Base-by-base conservation (phyloP, 2,329 filamentous ascomycete species). In the Knufia fluminis region DNA sequence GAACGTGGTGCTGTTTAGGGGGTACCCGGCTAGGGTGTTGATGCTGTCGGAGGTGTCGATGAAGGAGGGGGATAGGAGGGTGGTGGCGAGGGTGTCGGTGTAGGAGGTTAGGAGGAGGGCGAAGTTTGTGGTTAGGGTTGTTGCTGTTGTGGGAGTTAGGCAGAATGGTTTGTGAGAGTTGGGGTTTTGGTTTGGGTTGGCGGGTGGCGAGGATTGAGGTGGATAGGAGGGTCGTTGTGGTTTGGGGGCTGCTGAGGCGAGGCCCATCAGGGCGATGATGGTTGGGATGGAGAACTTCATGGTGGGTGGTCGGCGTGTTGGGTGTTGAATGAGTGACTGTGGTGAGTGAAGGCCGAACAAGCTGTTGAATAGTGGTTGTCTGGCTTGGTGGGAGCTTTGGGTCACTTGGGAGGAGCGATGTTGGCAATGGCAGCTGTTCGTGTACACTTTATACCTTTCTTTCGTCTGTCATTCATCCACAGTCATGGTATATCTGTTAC, bases 41-140 rank as follows among this genome's bases (percentile, higher is more conserved):
- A 57, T 63, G 53, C 61, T 64, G 58, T 64, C 62, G 1, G 61
- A 64, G 4, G 45, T 55, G 49, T 66, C 66, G n/a, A 46, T 52
- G 54, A 68, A 66, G 56, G 47, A 38, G 4, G 54, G 46, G 14
- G 57, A 45, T 2, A 67, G 58, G 45, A 62, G 52, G 45, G 52
- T 46, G 26, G 22, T 23, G 36, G 56, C 47, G 38, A 45, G 19
- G 45, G 49, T 36, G 40, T 47, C 16, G 50, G 56, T 31, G 52
- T 55, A 57, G 28, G 46, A 43, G 35, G 54, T 58, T 31, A 56
- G 19, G 36, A 52, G 54, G 26, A 54, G 52, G 28, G 54, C 49
- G 46, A 54, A 56, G 26, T 41, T 38, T 39, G 52, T 50, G 22
- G 54, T 49, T 9, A 57, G 46, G 22, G 16, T 38, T 33, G 46